phyloP scores from a whole-genome alignment of 768 basidiomycete species.

The Auriculariales sp. region DNA sequence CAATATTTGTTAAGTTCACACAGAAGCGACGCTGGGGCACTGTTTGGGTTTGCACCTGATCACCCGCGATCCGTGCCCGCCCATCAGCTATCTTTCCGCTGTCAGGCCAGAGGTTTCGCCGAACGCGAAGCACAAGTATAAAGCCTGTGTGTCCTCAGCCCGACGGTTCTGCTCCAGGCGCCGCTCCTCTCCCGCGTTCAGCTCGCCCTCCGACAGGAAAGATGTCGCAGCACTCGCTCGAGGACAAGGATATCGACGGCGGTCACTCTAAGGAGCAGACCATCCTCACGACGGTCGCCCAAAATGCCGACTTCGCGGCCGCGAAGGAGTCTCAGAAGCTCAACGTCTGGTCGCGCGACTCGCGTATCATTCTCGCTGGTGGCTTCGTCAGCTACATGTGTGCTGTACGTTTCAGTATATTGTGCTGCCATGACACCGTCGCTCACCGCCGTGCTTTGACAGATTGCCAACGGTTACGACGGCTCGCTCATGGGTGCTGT shows the following conservation, averaged over 20 bases:
- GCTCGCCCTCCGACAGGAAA: not conserved
- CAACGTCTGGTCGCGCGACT: not conserved
- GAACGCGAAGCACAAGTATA: constrained; percentile 1
- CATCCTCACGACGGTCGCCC: not conserved
- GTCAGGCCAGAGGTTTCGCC: constrained; percentile 1
- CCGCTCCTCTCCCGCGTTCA: not conserved
- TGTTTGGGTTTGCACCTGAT: no score
- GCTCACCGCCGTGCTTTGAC: not conserved
- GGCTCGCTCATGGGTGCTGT: constrained; percentile 1
- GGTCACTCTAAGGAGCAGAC: not conserved
- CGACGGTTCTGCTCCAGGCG: not conserved
- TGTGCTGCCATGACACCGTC: not conserved
- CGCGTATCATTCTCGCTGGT: not conserved
- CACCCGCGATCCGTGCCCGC: no score
- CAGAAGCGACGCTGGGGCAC: no score
- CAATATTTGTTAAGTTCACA: no score
- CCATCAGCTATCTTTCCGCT: no score
- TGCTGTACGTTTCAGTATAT: not conserved
- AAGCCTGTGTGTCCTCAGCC: constrained; percentile 2
- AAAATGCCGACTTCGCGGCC: not conserved
- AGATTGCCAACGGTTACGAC: not conserved
- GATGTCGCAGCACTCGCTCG: not conserved
- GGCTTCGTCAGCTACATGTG: constrained; percentile 1
- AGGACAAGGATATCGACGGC: not conserved
- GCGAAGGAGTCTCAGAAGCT: not conserved